A percentile compares a stretch with the other conserved stretches of the same genome.
These are phyloP conservation scores for Colletotrichum zoysiae DNA, from an alignment of 2,329 filamentous ascomycete genomes.

Conservation along the genomic window DNA sequence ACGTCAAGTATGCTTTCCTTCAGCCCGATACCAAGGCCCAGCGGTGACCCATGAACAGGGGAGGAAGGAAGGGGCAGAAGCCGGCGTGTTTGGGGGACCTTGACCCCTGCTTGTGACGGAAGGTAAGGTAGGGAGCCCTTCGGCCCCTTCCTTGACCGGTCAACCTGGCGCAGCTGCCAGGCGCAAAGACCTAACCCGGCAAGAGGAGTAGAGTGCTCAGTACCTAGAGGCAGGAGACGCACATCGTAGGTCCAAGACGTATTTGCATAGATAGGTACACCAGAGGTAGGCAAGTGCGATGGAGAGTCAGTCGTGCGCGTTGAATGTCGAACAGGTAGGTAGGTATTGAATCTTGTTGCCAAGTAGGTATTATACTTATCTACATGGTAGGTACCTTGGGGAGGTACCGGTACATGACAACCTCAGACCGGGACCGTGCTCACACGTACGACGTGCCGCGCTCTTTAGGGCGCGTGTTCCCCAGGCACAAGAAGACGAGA, in stretches of 20 bases:
- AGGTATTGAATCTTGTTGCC: no score
- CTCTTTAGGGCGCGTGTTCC: conserved; percentile 18
- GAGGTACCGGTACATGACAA: not conserved
- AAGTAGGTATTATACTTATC: no score
- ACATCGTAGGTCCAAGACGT: no score
- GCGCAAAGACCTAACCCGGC: not conserved
- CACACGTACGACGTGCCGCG: conserved; percentile 14
- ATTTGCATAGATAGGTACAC: no score
- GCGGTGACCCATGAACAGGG: conserved; percentile 29
- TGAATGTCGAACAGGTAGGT: no score
- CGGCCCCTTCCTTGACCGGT: conserved; percentile 10
- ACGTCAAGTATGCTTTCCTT: not conserved
- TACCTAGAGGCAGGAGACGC: not conserved
- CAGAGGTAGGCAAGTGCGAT: not conserved
- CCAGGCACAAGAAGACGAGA: conserved; percentile 31
- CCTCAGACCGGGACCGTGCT: conserved; percentile 12
- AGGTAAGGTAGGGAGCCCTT: conserved; percentile 6
- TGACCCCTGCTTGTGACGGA: conserved; percentile 28
- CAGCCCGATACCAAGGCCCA: conserved; percentile 13
- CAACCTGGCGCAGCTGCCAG: conserved; percentile 20
- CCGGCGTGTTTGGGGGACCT: conserved; percentile 27
- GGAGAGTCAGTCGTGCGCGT: not conserved
- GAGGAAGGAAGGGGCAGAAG: conserved; percentile 5
- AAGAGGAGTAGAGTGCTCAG: not conserved
- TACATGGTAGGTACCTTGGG: no score